These are phyloP conservation scores for Penicillium bialowiezense DNA, from an alignment of 495 filamentous ascomycete genomes.

Conservation along the genomic window DNA sequence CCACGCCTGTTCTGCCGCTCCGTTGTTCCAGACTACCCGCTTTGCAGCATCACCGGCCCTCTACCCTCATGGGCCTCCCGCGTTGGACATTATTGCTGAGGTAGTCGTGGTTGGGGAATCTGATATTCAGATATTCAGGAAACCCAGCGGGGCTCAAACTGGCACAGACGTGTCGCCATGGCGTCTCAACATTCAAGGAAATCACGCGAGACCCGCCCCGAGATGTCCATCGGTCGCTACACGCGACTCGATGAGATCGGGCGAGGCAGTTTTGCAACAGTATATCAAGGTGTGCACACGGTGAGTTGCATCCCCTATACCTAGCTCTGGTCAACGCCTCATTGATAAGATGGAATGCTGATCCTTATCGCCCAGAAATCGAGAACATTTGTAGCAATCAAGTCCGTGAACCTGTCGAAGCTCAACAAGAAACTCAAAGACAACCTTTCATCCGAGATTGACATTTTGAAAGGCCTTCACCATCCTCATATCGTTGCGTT, in stretches of 20 bases:
- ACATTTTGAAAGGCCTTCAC: constrained; percentile 85
- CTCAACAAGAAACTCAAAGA: constrained; percentile 95
- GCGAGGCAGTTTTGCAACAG: constrained; percentile 92
- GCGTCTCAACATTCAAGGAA: constrained; percentile 42
- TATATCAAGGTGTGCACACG: constrained; percentile 81
- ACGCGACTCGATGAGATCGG: constrained; percentile 81
- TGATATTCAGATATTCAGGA: constrained; percentile 1
- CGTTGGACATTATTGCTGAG: constrained; percentile 27
- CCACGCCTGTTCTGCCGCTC: constrained; percentile 9
- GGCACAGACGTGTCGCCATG: constrained; percentile 28
- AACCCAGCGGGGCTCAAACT: constrained; percentile 10
- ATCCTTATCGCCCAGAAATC: constrained; percentile 43
- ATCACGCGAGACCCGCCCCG: constrained; percentile 44
- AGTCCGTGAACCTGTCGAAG: constrained; percentile 85
- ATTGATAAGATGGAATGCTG: too few species aligned
- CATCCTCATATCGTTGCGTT: constrained; percentile 97
- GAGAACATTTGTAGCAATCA: constrained; percentile 81
- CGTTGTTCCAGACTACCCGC: constrained; percentile 15
- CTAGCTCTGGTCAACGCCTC: too few species aligned
- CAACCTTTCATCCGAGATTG: constrained; percentile 90
- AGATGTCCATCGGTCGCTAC: constrained; percentile 74
- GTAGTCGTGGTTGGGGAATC: constrained; percentile 38
- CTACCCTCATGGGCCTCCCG: constrained; percentile 39
- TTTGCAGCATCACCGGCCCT: constrained; percentile 2
- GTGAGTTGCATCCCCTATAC: constrained; percentile 52